Evolutionary conservation across 129 eudicot genomes (phyloP).

Genomic region (Saussurea involucrata): DNA sequence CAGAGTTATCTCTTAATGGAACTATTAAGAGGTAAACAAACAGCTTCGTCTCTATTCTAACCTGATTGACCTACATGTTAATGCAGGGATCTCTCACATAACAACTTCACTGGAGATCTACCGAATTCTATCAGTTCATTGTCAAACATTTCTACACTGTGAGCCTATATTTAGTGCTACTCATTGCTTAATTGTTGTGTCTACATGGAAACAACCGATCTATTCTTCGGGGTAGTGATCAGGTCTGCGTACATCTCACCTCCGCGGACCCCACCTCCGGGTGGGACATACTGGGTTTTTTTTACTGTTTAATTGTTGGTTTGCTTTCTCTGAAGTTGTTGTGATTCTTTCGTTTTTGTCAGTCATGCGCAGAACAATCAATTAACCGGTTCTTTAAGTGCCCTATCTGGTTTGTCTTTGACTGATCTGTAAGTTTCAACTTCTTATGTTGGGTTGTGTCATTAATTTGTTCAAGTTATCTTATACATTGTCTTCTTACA

Average conservation of each 20-base stretch:
- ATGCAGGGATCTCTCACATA: neutral
- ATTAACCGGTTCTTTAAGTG: slow-evolving; percentile 69
- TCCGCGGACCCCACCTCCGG: too few relatives aligned
- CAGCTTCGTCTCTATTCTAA: neutral
- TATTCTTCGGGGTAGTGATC: too few relatives aligned
- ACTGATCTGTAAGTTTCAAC: slow-evolving; percentile 69
- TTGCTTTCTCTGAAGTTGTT: slow-evolving; percentile 3
- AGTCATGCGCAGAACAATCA: slow-evolving; percentile 86
- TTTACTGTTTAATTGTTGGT: neutral
- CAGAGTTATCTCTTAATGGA: too few relatives aligned
- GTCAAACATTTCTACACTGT: slow-evolving; percentile 86
- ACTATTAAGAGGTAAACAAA: too few relatives aligned
- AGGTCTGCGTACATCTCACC: too few relatives aligned
- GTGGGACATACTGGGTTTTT: too few relatives aligned
- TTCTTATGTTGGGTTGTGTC: slow-evolving; percentile 3
- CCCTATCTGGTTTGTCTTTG: slow-evolving; percentile 67
- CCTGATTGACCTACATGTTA: neutral
- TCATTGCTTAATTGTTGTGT: neutral
- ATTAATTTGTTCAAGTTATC: neutral
- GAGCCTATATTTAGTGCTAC: slow-evolving; percentile 24
- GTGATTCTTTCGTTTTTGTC: slow-evolving; percentile 27
- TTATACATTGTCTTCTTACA: slow-evolving; percentile 25
- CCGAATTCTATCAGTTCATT: slow-evolving; percentile 26
- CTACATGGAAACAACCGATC: too few relatives aligned
- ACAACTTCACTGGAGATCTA: neutral